Conservation (phyloP, 2,329 filamentous ascomycete species). For the Claviceps sp. region DNA sequence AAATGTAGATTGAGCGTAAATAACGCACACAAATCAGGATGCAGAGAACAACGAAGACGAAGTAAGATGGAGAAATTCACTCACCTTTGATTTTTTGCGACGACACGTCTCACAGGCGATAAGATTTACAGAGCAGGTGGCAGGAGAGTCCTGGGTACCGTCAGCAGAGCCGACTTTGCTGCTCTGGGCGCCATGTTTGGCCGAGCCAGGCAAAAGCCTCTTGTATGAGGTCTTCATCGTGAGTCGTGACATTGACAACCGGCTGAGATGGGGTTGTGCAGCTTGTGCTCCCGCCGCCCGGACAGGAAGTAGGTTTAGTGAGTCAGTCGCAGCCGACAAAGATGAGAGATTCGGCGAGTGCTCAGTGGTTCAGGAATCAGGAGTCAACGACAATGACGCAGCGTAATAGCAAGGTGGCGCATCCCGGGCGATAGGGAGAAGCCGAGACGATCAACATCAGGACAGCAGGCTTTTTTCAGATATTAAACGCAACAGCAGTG, state of each 20-base stretch:
- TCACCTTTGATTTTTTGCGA: slow-evolving; percentile 2
- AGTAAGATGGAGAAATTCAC: not conserved
- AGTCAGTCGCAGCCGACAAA: not conserved
- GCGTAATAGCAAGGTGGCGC: not conserved
- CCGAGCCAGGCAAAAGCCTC: not conserved
- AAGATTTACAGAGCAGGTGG: slow-evolving; percentile 1
- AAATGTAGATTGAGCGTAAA: too few species aligned
- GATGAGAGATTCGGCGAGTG: not conserved
- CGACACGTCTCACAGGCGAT: slow-evolving; percentile 3
- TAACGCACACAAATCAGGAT: too few species aligned
- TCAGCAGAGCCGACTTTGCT: not conserved
- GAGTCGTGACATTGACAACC: not conserved
- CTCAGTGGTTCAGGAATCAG: not conserved
- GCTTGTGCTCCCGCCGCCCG: not conserved
- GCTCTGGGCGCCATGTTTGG: not conserved
- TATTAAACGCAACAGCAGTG: not conserved
- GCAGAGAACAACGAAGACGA: not conserved
- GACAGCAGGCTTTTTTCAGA: not conserved
- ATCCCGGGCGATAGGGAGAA: not conserved
- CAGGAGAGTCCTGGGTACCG: not conserved
- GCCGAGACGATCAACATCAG: not conserved
- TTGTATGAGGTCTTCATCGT: slow-evolving; percentile 1
- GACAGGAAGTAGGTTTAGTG: not conserved
- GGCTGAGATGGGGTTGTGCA: not conserved
- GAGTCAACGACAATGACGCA: not conserved